Conservation (phyloP, 345 rosid genomes). For the Eucalyptus viminalis region DNA sequence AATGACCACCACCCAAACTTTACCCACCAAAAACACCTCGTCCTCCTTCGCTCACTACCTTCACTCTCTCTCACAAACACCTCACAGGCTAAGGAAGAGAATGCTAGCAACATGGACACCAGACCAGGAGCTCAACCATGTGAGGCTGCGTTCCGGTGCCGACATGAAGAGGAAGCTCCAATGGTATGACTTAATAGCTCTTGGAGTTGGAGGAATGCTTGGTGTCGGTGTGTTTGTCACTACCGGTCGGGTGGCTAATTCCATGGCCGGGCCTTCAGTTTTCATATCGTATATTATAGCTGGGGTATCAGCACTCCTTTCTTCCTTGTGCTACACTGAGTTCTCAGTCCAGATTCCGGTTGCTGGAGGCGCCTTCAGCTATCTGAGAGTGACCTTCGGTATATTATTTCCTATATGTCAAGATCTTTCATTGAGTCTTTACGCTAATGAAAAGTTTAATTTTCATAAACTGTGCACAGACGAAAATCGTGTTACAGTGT, state of each 20-base stretch:
- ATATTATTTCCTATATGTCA: neutral
- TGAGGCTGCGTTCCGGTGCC: slow-evolving; percentile 85
- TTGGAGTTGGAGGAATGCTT: slow-evolving; percentile 92
- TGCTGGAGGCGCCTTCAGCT: slow-evolving; percentile 96
- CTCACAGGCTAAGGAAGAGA: slow-evolving; percentile 69
- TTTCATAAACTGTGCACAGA: neutral
- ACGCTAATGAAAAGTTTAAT: neutral
- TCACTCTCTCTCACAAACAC: slow-evolving; percentile 68
- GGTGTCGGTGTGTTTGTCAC: slow-evolving; percentile 92
- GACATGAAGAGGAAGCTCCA: slow-evolving; percentile 87
- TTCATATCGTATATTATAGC: slow-evolving; percentile 77
- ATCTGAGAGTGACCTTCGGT: slow-evolving; percentile 92
- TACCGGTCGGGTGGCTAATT: slow-evolving; percentile 58
- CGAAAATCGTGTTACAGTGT: neutral
- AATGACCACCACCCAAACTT: slow-evolving; percentile 11
- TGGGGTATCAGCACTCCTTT: slow-evolving; percentile 74
- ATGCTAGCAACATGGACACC: slow-evolving; percentile 96
- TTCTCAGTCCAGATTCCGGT: slow-evolving; percentile 90
- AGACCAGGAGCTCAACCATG: slow-evolving; percentile 73
- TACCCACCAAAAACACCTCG: slow-evolving; percentile 3
- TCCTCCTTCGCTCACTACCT: slow-evolving; percentile 30
- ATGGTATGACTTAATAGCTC: slow-evolving; percentile 83
- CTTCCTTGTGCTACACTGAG: slow-evolving; percentile 89
- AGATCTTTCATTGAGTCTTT: neutral
- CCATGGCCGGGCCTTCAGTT: slow-evolving; percentile 69